Conservation (phyloP, 2,329 filamentous ascomycete genomes). For the Nothopassalora personata region DNA sequence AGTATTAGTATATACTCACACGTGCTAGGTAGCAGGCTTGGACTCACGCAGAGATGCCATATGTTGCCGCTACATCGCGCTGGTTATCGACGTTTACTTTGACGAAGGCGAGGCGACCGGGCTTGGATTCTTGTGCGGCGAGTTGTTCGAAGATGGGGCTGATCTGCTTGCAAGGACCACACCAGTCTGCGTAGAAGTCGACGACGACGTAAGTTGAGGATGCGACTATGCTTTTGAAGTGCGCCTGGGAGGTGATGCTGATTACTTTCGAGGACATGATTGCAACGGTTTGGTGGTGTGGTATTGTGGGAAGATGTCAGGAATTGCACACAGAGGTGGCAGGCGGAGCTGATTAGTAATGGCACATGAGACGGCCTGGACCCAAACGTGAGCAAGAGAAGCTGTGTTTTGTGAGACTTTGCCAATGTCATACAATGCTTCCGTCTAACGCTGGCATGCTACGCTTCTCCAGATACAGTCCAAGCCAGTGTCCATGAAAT, state of each 20-base stretch:
- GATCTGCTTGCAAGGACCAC: constrained; percentile 53
- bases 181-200: constrained; percentile 41
- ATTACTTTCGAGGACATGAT: constrained; percentile 27
- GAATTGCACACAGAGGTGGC: background rate
- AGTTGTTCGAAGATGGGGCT: constrained; percentile 49
- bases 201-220: constrained; percentile 32
- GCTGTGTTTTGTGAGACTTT: background rate
- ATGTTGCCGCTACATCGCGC: constrained; percentile 45
- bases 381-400: background rate
- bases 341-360: background rate
- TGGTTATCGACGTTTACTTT: constrained; percentile 54
- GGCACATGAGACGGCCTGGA: too few species aligned
- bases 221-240: constrained; percentile 29
- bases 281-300: background rate
- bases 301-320: too few species aligned
- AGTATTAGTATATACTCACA: too few species aligned
- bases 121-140: constrained; percentile 46
- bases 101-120: constrained; percentile 45
- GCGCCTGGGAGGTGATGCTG: constrained; percentile 26
- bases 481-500: background rate
- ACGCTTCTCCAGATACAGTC: background rate
- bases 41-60: constrained; percentile 44
- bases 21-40: background rate
- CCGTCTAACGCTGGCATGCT: background rate
- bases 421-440: background rate